Conservation (phyloP, 148 eudicot genomes). For the Agrostemma githago region DNA sequence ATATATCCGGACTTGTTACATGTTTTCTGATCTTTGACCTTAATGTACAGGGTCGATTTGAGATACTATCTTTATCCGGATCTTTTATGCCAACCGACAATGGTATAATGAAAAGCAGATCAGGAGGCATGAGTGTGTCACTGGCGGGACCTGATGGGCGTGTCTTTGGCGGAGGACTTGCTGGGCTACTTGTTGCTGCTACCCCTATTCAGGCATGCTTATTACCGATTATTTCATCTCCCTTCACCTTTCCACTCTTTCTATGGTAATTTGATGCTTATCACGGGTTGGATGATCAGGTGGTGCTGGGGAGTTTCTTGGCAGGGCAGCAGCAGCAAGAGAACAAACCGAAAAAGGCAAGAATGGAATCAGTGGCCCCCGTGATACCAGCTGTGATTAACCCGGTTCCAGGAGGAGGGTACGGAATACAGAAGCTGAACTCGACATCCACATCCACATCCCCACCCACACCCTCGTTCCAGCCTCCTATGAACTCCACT, state of each 20-base stretch:
- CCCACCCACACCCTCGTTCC: constrained; percentile 48
- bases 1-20: background rate
- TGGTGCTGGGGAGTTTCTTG: constrained; percentile 81
- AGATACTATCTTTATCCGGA: constrained; percentile 86
- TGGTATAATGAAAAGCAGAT: constrained; percentile 72
- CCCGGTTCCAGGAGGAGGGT: constrained; percentile 36
- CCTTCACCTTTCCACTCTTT: background rate
- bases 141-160: constrained; percentile 94
- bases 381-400: constrained; percentile 35
- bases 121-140: constrained; percentile 97
- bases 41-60: constrained; percentile 75
- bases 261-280: background rate
- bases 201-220: constrained; percentile 79
- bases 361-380: constrained; percentile 38
- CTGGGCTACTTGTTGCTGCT: constrained; percentile 87
- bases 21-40: background rate
- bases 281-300: constrained; percentile 33
- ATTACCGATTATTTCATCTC: background rate
- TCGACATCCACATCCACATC: constrained; percentile 18
- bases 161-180: constrained; percentile 87
- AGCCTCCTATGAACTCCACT: constrained; percentile 37
- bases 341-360: constrained; percentile 63
- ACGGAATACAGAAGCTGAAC: constrained; percentile 39
- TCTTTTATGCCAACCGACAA: constrained; percentile 73
- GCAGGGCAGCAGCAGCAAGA: constrained; percentile 52